Base-by-base conservation (phyloP, 352 stramenopile genomes). In the Phytophthora brassicae region DNA sequence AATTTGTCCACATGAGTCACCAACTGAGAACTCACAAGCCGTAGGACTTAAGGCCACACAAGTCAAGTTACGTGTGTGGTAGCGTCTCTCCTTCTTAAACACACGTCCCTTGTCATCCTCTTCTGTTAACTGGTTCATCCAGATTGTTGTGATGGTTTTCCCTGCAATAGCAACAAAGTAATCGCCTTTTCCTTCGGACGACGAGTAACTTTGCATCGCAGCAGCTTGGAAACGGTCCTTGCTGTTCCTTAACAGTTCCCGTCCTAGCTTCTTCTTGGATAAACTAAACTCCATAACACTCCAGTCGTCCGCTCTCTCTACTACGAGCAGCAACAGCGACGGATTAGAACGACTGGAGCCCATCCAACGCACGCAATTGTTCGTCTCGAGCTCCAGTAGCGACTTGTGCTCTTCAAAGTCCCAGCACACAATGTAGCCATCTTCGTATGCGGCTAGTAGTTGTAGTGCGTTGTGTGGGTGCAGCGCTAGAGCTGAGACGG, bases 401-500 rank as follows among this genome's bases (percentile, higher is more conserved):
- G 79, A 56, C 55, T 86, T 89, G 53, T 90, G 81, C 13, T 90
- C 77, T 17, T 79, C 73, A 48, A 92, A 87, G 66, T 95, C 86
- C 84, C 84, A 95, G 7, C 91, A 53, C 6, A 89, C 22, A 29
- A 93, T 62, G 47, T 77, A 68, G 56, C 81, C 75, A 62, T 95
- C 82, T 19, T 72, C 72, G 48, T 92, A 93, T 16, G 78, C 75
- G 12, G 75, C 82, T 23, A 90, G 60, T 6, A 95, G 58, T 52
- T 93, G 84, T 56, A 88, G 68, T 14, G 76, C 64, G 22, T 90
- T 89, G 64, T 84, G 77, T 23, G 86, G 82, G 49, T 95, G 84
- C 51, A 89, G 59, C 23, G 80, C 83, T 4, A 95, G 31, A 20
- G 80, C 72, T 4, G 63, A 70, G n/a, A 89, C 66, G 0, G 76